These are phyloP conservation scores for Pontederia paniculata DNA, from an alignment of 176 grass and related monocot genomes.

Conservation along the genomic window DNA sequence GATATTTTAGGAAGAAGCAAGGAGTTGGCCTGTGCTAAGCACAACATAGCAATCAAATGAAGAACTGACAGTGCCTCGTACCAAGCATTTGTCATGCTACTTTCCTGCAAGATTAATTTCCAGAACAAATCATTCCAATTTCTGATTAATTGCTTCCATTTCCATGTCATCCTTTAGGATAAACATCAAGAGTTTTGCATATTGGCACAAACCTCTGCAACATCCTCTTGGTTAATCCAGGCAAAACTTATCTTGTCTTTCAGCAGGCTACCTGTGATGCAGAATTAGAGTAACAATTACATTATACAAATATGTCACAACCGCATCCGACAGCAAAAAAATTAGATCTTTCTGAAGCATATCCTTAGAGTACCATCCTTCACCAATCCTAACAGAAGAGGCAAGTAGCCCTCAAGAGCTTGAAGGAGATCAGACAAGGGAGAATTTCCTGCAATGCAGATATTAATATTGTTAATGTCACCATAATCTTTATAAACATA, in stretches of 20 bases:
- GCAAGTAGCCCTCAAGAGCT: slow-evolving; percentile 63
- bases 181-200: slow-evolving; percentile 3
- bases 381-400: slow-evolving; percentile 50
- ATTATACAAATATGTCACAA: not conserved
- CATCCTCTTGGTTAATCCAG: slow-evolving; percentile 90
- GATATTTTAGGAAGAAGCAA: slow-evolving; percentile 74
- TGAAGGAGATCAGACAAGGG: slow-evolving; percentile 52
- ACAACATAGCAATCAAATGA: slow-evolving; percentile 65
- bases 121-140: slow-evolving; percentile 11
- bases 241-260: slow-evolving; percentile 63
- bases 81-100: slow-evolving; percentile 60
- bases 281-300: not conserved
- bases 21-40: slow-evolving; percentile 55
- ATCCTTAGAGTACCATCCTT: slow-evolving; percentile 45
- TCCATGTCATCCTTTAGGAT: not conserved
- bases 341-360: not conserved
- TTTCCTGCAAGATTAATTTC: slow-evolving; percentile 37
- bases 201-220: slow-evolving; percentile 42
- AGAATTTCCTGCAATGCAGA: slow-evolving; percentile 29
- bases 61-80: slow-evolving; percentile 85
- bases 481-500: not conserved
- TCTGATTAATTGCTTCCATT: slow-evolving; percentile 12
- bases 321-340: slow-evolving; percentile 1
- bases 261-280: slow-evolving; percentile 33
- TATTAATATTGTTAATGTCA: slow-evolving; percentile 13